These are phyloP conservation scores for Phytopythium ostracodes DNA, from an alignment of 352 stramenopile genomes.

Conservation along the genomic window DNA sequence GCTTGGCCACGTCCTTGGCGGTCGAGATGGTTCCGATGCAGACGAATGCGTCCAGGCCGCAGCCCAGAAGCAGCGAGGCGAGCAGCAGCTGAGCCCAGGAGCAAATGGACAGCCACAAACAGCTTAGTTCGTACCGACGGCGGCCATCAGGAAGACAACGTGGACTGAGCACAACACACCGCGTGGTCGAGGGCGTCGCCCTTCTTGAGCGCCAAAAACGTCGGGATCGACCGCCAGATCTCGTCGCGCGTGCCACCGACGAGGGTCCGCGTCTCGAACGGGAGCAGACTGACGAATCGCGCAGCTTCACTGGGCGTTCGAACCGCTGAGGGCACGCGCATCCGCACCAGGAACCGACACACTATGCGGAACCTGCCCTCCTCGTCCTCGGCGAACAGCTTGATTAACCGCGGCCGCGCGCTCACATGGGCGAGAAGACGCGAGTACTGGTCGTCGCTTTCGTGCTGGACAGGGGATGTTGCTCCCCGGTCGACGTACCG, in stretches of 20 bases:
- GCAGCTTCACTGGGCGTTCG: conserved; percentile 77
- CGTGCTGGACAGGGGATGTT: conserved; percentile 6
- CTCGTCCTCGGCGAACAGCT: conserved; percentile 88
- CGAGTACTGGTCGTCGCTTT: conserved; percentile 19
- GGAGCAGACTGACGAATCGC: conserved; percentile 79
- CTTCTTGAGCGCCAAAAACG: conserved; percentile 66
- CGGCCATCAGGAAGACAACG: background rate
- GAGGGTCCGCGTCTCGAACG: conserved; percentile 46
- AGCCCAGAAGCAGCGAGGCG: conserved; percentile 85
- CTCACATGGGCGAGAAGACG: conserved; percentile 12
- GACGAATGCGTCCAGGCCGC: conserved; percentile 85
- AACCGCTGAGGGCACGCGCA: conserved; percentile 47
- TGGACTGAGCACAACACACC: conserved; percentile 30
- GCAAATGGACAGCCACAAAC: conserved; percentile 1
- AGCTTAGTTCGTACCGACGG: background rate
- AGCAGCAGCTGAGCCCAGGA: conserved; percentile 58
- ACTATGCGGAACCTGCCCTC: conserved; percentile 80
- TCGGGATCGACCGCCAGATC: conserved; percentile 69
- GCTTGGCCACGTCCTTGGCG: conserved; percentile 18
- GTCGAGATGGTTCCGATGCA: conserved; percentile 75
- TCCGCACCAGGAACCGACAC: conserved; percentile 75
- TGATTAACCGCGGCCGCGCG: conserved; percentile 44
- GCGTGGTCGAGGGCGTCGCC: conserved; percentile 85
- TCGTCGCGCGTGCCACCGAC: conserved; percentile 62
- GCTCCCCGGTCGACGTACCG: conserved; percentile 8